These are phyloP conservation scores for Ceratobasidium sp. DNA, from an alignment of 1,284 basidiomycete genomes.

Conservation along the genomic window DNA sequence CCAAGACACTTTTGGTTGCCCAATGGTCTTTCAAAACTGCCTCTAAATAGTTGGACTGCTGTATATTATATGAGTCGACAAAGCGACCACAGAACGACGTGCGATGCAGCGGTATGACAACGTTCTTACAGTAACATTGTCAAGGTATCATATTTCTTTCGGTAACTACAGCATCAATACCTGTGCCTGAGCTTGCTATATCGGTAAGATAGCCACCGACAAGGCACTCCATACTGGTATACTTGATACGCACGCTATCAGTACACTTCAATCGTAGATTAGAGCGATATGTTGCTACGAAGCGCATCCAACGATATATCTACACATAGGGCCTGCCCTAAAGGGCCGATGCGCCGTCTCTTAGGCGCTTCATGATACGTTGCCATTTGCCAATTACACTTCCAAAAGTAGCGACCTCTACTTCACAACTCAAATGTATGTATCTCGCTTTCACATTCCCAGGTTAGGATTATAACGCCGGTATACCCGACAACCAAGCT, in stretches of 20 bases:
- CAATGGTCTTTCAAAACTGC: no score
- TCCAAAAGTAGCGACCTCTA: no score
- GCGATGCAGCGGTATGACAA: background rate
- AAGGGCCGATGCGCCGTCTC: slow-evolving; percentile 3
- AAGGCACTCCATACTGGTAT: background rate
- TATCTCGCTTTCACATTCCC: no score
- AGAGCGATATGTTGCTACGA: background rate
- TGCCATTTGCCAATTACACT: no score
- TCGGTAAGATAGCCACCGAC: background rate
- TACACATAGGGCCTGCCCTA: background rate
- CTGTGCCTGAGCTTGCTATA: background rate
- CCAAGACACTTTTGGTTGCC: no score
- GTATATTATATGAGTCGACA: no score
- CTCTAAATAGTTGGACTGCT: no score
- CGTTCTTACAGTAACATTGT: background rate
- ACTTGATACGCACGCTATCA: background rate
- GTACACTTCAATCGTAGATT: background rate
- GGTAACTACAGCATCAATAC: background rate
- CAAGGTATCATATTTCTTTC: background rate
- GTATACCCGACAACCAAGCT: no score
- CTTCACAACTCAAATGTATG: no score
- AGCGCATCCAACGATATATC: background rate
- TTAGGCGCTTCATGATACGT: no score
- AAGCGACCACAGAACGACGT: no score
- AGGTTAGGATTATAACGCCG: no score